phyloP scores from a whole-genome alignment of 495 filamentous ascomycete species.

The Cercophora newfieldiana region DNA sequence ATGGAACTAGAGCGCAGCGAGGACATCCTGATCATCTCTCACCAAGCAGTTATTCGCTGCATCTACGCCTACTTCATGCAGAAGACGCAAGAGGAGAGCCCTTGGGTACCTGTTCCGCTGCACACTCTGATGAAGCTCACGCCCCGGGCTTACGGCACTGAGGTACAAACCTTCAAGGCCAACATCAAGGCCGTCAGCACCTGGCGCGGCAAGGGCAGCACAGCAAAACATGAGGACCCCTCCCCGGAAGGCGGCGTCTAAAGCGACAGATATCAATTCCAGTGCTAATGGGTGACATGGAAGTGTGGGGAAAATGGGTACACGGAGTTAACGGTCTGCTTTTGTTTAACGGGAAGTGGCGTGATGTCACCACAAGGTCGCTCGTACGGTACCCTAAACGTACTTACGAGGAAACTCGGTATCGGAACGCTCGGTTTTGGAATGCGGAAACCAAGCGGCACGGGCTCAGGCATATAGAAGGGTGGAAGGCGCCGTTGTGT shows the following conservation, averaged over 20 bases:
- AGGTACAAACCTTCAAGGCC: constrained; percentile 81
- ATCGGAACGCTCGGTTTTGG: neutral
- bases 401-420: neutral
- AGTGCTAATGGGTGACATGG: neutral
- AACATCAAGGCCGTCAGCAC: constrained; percentile 94
- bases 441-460: neutral
- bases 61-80: constrained; percentile 99
- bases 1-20: constrained; percentile 97
- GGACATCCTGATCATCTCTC: constrained; percentile 96
- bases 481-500: neutral
- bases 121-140: constrained; percentile 97
- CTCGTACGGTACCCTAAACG: too few relatives aligned
- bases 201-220: constrained; percentile 87
- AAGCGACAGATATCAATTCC: neutral
- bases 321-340: neutral
- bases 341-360: neutral
- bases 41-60: constrained; percentile 93
- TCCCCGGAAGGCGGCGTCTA: constrained; percentile 39
- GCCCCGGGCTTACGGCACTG: constrained; percentile 88
- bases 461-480: neutral
- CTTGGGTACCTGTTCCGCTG: constrained; percentile 92
- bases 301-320: neutral
- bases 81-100: constrained; percentile 82
- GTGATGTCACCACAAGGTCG: neutral
- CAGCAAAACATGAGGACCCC: constrained; percentile 67